Evolutionary conservation across 2,329 filamentous ascomycete genomes (phyloP), one percentile per base, ranked within the genome.

Genomic region (Nakataea oryzae): DNA sequence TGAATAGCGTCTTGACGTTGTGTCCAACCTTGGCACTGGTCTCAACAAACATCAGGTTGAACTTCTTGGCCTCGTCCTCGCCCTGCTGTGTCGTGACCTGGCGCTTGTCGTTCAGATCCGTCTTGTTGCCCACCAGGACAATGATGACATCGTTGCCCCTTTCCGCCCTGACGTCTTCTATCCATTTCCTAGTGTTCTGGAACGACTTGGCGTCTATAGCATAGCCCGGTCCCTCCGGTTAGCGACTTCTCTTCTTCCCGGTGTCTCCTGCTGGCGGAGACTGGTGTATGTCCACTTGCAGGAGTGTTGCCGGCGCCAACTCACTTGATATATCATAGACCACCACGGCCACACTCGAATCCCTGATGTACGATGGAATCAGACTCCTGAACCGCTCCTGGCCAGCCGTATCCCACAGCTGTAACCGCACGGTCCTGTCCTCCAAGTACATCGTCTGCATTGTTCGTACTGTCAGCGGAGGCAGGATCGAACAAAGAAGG

Each of bases 111-210:
- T 95, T 96, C 75, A 99, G 77, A 82, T 99, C 95, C 57, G 95
- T 99, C 86, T 99, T 99, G 82, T 99, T 99, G 68, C 95, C 95
- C 54, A 99, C 96, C 58, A 99, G 80, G 58, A 99, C 95, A 70
- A 99, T 97, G 70, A 99, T 99, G 64, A 99, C 96, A 76, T 99
- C 95, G 80, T 96, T 96, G 60, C 95, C 95, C 71, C 95, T 86
- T 80, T 99, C 95, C 60, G 93, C 93, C 65, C 95, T 86, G 63
- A 99, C 95, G 73, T 99, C 95, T 73, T 99, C 95, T 67, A 99
- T 96, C 95, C 96, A 99, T 83, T 99, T 99, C 72, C 93, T 87
- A 62, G 95, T 99, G 78, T 99, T 97, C 74, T 97, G 90, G 81
- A 99, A 99, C 28, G 92, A 96, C 78, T 97, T 97, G 66, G 89